Base-by-base conservation (phyloP, 306 rosid genomes). In the Adenanthera pavonina region DNA sequence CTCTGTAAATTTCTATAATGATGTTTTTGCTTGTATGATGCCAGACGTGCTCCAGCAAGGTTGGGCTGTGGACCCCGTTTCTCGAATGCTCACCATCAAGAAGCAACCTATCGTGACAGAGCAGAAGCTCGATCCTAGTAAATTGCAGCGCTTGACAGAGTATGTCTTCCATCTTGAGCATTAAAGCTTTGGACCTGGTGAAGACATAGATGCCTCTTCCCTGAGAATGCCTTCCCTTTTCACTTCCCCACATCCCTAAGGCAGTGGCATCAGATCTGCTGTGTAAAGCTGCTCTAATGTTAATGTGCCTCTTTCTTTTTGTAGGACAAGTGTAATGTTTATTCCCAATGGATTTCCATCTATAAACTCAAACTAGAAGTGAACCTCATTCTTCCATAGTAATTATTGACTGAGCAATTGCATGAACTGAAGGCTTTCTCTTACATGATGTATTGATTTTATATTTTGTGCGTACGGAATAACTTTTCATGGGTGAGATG, bases 121-220 rank as follows among this genome's bases (percentile, higher is more conserved):
- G 88, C 98, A 96, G 94, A 96, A 89, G 81, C 88, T 93, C 34
- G 93, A 92, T 81, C 90, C 92, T 19, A 77, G 92, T 67, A 93
- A 91, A 88, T 85, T 93, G 90, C 98, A 96, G 90, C 89, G 88
- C 67, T 84, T 96, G 89, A 96, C 97, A 3, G 99, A 96, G 88
- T 93, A 92, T 70, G 97, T 93, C 44, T 96, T 91, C 88, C 97
- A 92, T 79, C 91, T 92, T 0, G 97, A 93, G 92, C 99, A 96
- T 79, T 90, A 84, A 86, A 78, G 78, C 78, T 65, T 30, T 33
- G 3, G 68, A 12, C n/a, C n/a, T 61, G 20, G 64, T 38, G 40
- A 78, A 80, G 81, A 81, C n/a, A 53, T 68, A 30, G 76, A 51
- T 56, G 25, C 71, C 54, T 64, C 47, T 44, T 62, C 72, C 54